phyloP scores from a whole-genome alignment of 371 early-diverging fungal genomes.

The Mucor sp. region DNA sequence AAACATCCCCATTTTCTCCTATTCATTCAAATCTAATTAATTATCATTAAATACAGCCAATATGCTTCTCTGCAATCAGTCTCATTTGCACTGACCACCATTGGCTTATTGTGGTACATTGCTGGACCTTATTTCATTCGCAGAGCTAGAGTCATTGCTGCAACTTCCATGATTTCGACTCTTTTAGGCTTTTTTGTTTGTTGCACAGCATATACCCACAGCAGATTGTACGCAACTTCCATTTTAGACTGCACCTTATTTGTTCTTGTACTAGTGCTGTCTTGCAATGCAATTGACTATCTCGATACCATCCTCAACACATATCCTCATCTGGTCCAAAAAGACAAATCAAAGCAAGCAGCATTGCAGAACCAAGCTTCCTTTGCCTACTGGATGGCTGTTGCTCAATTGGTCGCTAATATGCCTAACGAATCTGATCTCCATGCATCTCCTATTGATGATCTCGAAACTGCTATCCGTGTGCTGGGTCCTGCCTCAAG shows the following conservation, averaged over 20 bases:
- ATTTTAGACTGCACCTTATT: conserved; percentile 44
- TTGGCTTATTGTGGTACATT: conserved; percentile 26
- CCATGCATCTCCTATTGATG: conserved; percentile 27
- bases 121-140: conserved; percentile 43
- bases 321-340: conserved; percentile 29
- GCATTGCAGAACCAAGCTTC: conserved; percentile 23
- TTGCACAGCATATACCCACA: conserved; percentile 11
- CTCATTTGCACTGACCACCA: conserved; percentile 10
- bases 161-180: conserved; percentile 29
- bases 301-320: conserved; percentile 40
- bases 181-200: conserved; percentile 31
- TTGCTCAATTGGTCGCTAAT: conserved; percentile 16
- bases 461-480: conserved; percentile 31
- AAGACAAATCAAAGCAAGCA: conserved; percentile 15
- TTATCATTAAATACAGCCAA: conserved; percentile 13
- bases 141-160: conserved; percentile 18
- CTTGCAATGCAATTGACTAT: conserved; percentile 43
- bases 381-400: conserved; percentile 25
- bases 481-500: conserved; percentile 39
- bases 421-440: conserved; percentile 32
- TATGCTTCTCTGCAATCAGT: neutral
- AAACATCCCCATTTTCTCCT: neutral
- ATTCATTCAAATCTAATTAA: neutral
- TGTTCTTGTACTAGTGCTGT: conserved; percentile 37
- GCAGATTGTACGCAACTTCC: conserved; percentile 23